Base-by-base conservation (phyloP, 2,329 filamentous ascomycete genomes). In the Polychaeton citri region DNA sequence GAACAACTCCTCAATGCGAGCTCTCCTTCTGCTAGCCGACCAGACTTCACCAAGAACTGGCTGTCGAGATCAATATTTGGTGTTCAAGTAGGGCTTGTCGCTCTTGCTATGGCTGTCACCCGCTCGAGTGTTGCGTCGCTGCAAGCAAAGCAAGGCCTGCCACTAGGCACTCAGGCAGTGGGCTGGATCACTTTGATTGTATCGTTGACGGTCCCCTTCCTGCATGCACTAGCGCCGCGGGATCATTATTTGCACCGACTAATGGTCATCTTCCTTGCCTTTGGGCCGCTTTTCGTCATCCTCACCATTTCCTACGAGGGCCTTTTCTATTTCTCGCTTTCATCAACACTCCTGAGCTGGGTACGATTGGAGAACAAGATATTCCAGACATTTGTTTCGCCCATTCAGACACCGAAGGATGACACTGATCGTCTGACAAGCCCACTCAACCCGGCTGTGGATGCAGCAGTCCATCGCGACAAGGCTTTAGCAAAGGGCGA, bases 281-380 rank as follows among this genome's bases (percentile, higher is more conserved):
- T 92, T 55, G 81, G 88, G 0, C 90, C 90, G 0, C 81, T 81
- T 2, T 98, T 96, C 60, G 81, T 98, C 53, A 88, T 98, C 51
- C 74, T 98, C 34, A 93, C 87, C 6, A 95, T 96, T 48, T 95
- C 88, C 1, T 98, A 93, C 62, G 90, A 98, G 59, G 88, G 88
- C 0, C 69, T 98, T 2, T 98, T 98, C 59, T 98, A 96, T 60
- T 75, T 95, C 40, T 76, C 80, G 8, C 98, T 95, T 60, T 86
- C 79, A 52, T 65, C 81, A 36, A 82, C 79, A 16, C 64, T 98
- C 4, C 69, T 94, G 35, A 77, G 79, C 37, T 98, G 90, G 90
- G 83, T 95, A 21, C 76, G 79, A n/a, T 69, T 98, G 1, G 90
- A 98, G 58, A 81, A 92, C 54, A 76, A 74, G 37, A 73, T 88